These are phyloP conservation scores for Aureobasidium vineae DNA, from an alignment of 2,329 filamentous ascomycete species.

Conservation along the genomic window DNA sequence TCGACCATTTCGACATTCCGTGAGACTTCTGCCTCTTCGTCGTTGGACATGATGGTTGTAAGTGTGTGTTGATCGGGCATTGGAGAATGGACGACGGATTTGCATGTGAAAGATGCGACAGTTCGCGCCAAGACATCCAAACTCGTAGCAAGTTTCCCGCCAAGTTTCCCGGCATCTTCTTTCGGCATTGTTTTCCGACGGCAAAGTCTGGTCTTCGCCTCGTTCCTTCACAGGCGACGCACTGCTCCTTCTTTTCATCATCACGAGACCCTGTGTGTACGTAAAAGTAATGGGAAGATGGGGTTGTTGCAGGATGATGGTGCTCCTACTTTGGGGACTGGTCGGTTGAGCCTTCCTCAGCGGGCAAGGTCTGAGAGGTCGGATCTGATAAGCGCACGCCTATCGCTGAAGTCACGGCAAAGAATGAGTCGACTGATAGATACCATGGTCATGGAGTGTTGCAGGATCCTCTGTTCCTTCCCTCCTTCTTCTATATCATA, in stretches of 20 bases:
- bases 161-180: no score
- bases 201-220: background rate
- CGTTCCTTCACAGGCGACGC: background rate
- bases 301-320: background rate
- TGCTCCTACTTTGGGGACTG: background rate
- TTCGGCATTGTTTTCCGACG: slow-evolving; percentile 9
- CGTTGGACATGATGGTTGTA: background rate
- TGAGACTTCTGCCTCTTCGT: background rate
- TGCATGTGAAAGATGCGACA: slow-evolving; percentile 15
- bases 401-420: slow-evolving; percentile 2
- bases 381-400: slow-evolving; percentile 24
- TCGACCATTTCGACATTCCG: slow-evolving; percentile 6
- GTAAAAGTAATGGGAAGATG: background rate
- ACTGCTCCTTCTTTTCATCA: background rate
- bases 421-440: slow-evolving; percentile 15
- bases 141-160: background rate
- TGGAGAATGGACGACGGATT: background rate
- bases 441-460: background rate
- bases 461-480: background rate
- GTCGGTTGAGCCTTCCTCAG: slow-evolving; percentile 10
- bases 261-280: slow-evolving; percentile 1
- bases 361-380: slow-evolving; percentile 13
- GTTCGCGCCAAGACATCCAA: background rate
- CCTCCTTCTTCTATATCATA: background rate
- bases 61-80: background rate